Evolutionary conservation across 2,329 filamentous ascomycete species (phyloP).

Genomic region (Fusarium sp.): DNA sequence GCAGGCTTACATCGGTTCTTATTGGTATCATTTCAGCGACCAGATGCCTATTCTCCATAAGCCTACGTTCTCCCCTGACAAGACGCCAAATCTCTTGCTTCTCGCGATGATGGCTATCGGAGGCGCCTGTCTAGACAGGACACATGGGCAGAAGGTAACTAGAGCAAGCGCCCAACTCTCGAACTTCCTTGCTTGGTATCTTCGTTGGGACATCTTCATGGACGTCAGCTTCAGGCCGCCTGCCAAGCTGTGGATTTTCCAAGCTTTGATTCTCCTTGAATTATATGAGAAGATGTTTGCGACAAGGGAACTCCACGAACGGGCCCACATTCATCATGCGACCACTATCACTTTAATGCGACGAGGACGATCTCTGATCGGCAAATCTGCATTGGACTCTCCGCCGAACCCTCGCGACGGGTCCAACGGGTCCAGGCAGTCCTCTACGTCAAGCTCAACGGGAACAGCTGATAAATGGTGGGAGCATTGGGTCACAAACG

Average conservation of each 20-base stretch:
- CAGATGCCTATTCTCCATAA: constrained; percentile 95
- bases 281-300: constrained; percentile 99
- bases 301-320: constrained; percentile 89
- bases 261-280: constrained; percentile 88
- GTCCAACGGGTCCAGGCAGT: constrained; percentile 68
- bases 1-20: constrained; percentile 92
- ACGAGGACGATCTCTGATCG: constrained; percentile 89
- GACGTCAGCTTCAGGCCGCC: constrained; percentile 90
- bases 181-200: constrained; percentile 90
- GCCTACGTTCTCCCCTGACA: constrained; percentile 90
- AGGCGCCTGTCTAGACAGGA: constrained; percentile 87
- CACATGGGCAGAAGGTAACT: constrained; percentile 78
- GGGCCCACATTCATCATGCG: constrained; percentile 96
- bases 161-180: constrained; percentile 84
- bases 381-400: constrained; percentile 85
- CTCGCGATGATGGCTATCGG: constrained; percentile 94
- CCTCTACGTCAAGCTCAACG: constrained; percentile 69
- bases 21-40: constrained; percentile 94
- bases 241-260: constrained; percentile 96
- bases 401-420: constrained; percentile 79
- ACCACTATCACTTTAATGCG: constrained; percentile 97
- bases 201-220: constrained; percentile 97
- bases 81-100: constrained; percentile 84
- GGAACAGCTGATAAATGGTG: constrained; percentile 90
- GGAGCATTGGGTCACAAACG: constrained; percentile 95